A percentile compares a stretch with the other conserved stretches of the same genome.
phyloP scores from a whole-genome alignment of 805 yeast species.

The Kuraishia molischiana region DNA sequence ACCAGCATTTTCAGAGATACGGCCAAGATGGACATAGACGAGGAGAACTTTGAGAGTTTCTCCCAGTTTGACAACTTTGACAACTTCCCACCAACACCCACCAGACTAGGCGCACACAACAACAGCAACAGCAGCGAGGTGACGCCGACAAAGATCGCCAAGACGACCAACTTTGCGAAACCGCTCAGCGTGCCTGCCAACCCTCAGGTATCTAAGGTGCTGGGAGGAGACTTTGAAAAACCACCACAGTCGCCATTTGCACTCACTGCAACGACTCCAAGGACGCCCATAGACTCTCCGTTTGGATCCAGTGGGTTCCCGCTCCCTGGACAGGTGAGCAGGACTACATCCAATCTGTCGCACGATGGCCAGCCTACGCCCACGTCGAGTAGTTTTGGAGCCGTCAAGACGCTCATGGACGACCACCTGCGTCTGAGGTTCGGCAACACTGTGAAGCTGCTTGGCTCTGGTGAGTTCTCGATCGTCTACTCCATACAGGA shows the following conservation, averaged over 20 bases:
- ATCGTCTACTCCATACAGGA: constrained; percentile 75
- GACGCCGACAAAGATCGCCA: not conserved
- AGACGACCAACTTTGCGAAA: not conserved
- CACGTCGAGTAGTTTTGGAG: not conserved
- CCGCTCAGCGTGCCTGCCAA: not conserved
- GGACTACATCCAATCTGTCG: not conserved
- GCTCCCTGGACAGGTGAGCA: not conserved
- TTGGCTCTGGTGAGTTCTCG: constrained; percentile 88
- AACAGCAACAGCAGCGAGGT: not conserved
- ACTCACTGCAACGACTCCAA: constrained; percentile 10
- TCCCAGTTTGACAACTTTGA: constrained; percentile 11
- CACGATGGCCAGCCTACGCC: constrained; percentile 1
- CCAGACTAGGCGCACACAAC: constrained; percentile 17
- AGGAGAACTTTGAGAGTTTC: constrained; percentile 16
- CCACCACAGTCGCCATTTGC: not conserved
- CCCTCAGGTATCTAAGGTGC: not conserved
- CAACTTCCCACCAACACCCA: constrained; percentile 33
- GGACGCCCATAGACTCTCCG: constrained; percentile 17
- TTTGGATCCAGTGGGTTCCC: constrained; percentile 6
- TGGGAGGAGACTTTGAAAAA: not conserved
- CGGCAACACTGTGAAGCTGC: constrained; percentile 49
- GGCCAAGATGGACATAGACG: constrained; percentile 4
- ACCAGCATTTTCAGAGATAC: constrained; percentile 18
- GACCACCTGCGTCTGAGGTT: constrained; percentile 38
- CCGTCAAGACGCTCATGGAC: constrained; percentile 17